A percentile compares a stretch with the other conserved stretches of the same genome.
phyloP scores from a whole-genome alignment of 2,329 filamentous ascomycete genomes.

The Penicillium freii region DNA sequence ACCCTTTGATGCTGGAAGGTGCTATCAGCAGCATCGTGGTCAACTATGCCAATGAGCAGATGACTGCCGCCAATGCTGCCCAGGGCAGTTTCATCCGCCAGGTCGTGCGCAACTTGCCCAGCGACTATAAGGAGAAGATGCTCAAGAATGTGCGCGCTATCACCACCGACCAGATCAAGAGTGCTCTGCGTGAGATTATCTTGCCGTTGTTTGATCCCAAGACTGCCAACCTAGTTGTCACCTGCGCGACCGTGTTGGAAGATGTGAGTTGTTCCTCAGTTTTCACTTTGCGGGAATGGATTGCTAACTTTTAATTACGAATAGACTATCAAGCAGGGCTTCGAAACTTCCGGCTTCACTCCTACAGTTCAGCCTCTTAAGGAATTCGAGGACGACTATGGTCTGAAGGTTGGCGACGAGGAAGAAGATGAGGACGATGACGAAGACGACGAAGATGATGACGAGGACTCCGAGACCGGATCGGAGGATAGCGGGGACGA shows the following conservation, averaged over 20 bases:
- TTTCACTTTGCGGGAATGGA: conserved; percentile 1
- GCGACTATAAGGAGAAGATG: conserved; percentile 74
- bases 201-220: conserved; percentile 76
- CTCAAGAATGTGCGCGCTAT: conserved; percentile 75
- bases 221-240: conserved; percentile 81
- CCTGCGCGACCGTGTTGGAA: conserved; percentile 79
- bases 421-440: conserved; percentile 60
- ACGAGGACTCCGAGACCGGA: conserved; percentile 44
- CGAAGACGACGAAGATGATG: conserved; percentile 52
- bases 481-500: conserved; percentile 50
- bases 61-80: conserved; percentile 78
- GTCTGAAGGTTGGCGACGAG: conserved; percentile 63
- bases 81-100: conserved; percentile 78
- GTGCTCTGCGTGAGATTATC: conserved; percentile 70
- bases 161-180: conserved; percentile 71
- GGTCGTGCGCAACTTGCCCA: conserved; percentile 72
- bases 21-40: conserved; percentile 88
- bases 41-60: conserved; percentile 80
- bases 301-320: conserved; percentile 12
- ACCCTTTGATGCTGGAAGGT: conserved; percentile 80
- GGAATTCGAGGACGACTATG: conserved; percentile 87
- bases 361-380: conserved; percentile 70
- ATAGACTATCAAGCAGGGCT: conserved; percentile 72
- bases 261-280: conserved; percentile 60
- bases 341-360: conserved; percentile 74